Base-by-base conservation (phyloP, 2,329 filamentous ascomycete species). In the Zasmidium cellare region DNA sequence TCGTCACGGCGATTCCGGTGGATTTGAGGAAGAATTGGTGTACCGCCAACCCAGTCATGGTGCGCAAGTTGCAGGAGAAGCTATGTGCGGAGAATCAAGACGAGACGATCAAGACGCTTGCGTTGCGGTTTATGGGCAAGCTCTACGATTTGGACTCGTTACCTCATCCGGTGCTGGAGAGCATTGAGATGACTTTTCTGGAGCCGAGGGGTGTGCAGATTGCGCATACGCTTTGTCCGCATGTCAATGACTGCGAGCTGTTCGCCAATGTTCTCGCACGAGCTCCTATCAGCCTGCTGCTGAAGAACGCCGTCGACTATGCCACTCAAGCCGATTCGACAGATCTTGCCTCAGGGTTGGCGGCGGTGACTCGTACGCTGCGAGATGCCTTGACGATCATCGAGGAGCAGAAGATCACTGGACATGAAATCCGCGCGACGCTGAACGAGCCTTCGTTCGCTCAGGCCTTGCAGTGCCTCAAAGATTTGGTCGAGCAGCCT, bases 31-130 rank as follows among this genome's bases (percentile, higher is more conserved):
- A 67, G 16, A 65, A 68, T 16, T 74, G 72, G 71, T 68, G 67
- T 25, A 56, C 60, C 9, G 64, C 64, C 5, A 75, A 75, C 47
- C 56, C 57, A 3, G 57, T 62, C 31, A 63, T 69, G 28, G 53
- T 73, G 9, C 63, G 69, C 45, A 74, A 73, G 55, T 44, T 75
- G 45, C 66, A 73, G 28, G 69, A 74, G 46, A 73, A 72, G 46
- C 61, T 68, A 3, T 58, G 67, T 11, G 64, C 63, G 5, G 57
- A 53, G 7, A 60, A 64, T 1, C 38, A 67, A 19, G 59, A 66
- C 23, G 47, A 51, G 12, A 47, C 22, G n/a, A 45, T 69, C 25
- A 65, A 63, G 23, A 59, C 68, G 7, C 57, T 67, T n/a, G 67
- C 65, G 18, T 55, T 71, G 38, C 64, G 62, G 3, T 68, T 71